Evolutionary conservation across 768 basidiomycete species (phyloP).

Genomic region (Trametes elegans): DNA sequence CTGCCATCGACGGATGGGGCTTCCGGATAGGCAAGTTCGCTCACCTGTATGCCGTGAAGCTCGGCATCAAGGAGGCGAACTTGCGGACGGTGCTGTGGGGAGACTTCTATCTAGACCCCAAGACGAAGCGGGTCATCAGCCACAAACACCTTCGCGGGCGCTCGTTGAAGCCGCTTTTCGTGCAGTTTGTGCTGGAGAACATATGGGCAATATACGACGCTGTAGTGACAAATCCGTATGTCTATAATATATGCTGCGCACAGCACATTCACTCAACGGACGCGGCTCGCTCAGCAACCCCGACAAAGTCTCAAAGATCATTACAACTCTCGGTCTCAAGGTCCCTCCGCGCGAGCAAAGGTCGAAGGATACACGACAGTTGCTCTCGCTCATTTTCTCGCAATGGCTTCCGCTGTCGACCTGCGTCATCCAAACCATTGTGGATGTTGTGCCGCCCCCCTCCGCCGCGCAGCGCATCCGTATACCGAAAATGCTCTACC

Average conservation of each 20-base stretch:
- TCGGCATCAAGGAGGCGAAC: conserved; percentile 87
- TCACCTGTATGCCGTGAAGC: conserved; percentile 84
- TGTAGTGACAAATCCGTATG: conserved; percentile 85
- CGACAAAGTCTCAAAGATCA: conserved; percentile 87
- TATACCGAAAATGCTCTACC: conserved; percentile 90
- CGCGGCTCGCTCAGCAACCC: conserved; percentile 44
- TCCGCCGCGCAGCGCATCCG: conserved; percentile 75
- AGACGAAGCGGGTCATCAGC: conserved; percentile 89
- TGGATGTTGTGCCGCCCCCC: conserved; percentile 93
- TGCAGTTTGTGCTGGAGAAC: conserved; percentile 96
- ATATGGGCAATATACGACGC: conserved; percentile 97
- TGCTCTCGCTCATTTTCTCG: conserved; percentile 84
- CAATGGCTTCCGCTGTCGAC: conserved; percentile 97
- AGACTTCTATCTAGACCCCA: conserved; percentile 95
- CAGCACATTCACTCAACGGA: not conserved
- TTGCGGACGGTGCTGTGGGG: conserved; percentile 91
- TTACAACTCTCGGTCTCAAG: conserved; percentile 76
- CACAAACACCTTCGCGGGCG: conserved; percentile 88
- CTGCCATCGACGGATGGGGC: conserved; percentile 96
- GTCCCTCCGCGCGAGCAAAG: conserved; percentile 87
- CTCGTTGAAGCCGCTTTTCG: conserved; percentile 89
- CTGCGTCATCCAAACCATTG: conserved; percentile 85
- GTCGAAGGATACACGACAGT: conserved; percentile 83
- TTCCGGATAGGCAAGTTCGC: conserved; percentile 94
- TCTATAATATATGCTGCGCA: conserved; percentile 21